These are phyloP conservation scores for Ceratocystis smalleyi DNA, from an alignment of 2,329 filamentous ascomycete genomes.

Conservation along the genomic window DNA sequence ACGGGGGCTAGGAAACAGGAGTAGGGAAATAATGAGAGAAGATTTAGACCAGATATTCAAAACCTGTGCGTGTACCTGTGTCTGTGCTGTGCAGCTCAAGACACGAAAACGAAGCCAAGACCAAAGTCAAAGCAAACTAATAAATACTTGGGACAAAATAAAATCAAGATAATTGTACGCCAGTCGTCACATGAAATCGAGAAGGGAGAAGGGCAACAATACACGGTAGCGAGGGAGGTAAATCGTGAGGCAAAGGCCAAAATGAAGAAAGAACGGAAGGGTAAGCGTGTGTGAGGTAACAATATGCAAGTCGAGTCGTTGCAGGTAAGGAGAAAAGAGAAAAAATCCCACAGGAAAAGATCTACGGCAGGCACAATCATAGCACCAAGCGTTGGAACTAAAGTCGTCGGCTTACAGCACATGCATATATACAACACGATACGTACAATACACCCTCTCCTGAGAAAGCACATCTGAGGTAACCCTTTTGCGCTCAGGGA, in stretches of 20 bases:
- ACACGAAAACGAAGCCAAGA: neutral
- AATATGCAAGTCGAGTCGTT: neutral
- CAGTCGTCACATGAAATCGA: neutral
- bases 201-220: no score
- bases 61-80: neutral
- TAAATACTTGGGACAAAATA: neutral
- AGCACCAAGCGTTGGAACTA: neutral
- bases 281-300: neutral
- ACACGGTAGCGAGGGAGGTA: no score
- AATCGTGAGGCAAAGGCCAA: no score
- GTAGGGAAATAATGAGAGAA: neutral
- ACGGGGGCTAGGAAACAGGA: constrained; percentile 1
- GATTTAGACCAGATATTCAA: neutral
- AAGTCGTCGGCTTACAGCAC: neutral
- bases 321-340: neutral
- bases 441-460: neutral
- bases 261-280: neutral
- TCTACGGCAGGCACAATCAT: neutral
- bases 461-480: neutral
- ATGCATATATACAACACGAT: no score
- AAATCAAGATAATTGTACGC: neutral
- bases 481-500: no score
- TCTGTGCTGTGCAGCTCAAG: neutral
- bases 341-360: neutral
- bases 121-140: neutral